Evolutionary conservation across 1,284 basidiomycete species (phyloP).

Genomic region (Coniferiporia weirii): DNA sequence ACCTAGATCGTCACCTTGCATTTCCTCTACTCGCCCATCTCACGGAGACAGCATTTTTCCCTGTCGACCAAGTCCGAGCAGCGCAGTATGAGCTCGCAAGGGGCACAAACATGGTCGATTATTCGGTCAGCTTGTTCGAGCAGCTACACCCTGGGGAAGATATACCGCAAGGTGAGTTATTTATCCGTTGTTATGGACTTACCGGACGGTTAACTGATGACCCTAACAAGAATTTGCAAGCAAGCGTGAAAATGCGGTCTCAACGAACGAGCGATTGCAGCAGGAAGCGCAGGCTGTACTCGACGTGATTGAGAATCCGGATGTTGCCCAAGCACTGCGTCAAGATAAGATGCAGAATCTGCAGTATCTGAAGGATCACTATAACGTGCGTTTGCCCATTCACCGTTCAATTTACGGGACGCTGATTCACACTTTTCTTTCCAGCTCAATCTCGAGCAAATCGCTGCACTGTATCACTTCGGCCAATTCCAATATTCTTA

Average conservation of each 20-base stretch:
- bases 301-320: slow-evolving; percentile 95
- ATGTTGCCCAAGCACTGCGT: slow-evolving; percentile 83
- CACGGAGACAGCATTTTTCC: slow-evolving; percentile 66
- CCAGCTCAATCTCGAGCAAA: slow-evolving; percentile 90
- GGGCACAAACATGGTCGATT: slow-evolving; percentile 96
- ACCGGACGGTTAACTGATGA: neutral
- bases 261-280: slow-evolving; percentile 79
- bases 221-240: slow-evolving; percentile 64
- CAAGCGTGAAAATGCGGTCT: slow-evolving; percentile 77
- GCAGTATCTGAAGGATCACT: slow-evolving; percentile 90
- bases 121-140: slow-evolving; percentile 74
- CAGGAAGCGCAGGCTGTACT: slow-evolving; percentile 89
- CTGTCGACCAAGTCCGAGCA: slow-evolving; percentile 68
- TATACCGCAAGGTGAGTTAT: slow-evolving; percentile 54
- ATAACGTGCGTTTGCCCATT: slow-evolving; percentile 56
- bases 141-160: slow-evolving; percentile 70
- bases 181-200: neutral
- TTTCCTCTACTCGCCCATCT: slow-evolving; percentile 91
- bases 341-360: slow-evolving; percentile 98
- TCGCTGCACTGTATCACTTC: slow-evolving; percentile 94
- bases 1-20: slow-evolving; percentile 91
- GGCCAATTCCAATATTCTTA: slow-evolving; percentile 98
- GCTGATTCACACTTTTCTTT: slow-evolving; percentile 14
- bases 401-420: slow-evolving; percentile 14
- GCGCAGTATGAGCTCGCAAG: slow-evolving; percentile 97